These are phyloP conservation scores for Balansia obtecta DNA, from an alignment of 2,329 filamentous ascomycete genomes.

Conservation along the genomic window DNA sequence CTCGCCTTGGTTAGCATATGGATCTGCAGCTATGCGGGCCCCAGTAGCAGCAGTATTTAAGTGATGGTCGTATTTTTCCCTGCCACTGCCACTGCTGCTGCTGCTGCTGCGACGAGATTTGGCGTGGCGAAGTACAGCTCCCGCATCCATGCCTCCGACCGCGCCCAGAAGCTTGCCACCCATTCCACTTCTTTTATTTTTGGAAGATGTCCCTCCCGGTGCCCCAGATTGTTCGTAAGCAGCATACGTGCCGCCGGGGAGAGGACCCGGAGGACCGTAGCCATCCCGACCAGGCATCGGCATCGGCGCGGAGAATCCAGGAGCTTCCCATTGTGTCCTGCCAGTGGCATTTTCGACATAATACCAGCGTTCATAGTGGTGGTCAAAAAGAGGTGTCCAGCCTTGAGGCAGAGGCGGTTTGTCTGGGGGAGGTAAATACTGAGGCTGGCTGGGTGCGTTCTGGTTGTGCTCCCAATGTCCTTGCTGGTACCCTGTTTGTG, in stretches of 20 bases:
- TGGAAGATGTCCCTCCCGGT: constrained; percentile 1
- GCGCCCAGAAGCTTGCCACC: constrained; percentile 46
- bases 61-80: constrained; percentile 8
- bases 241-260: constrained; percentile 7
- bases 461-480: neutral
- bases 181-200: constrained; percentile 31
- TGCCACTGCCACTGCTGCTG: constrained; percentile 11
- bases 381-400: constrained; percentile 53
- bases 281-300: constrained; percentile 15
- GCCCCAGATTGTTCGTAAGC: constrained; percentile 7
- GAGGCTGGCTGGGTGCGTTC: constrained; percentile 12
- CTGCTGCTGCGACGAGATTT: constrained; percentile 18
- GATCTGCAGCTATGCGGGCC: constrained; percentile 24
- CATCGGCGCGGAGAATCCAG: constrained; percentile 22
- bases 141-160: constrained; percentile 45
- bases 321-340: constrained; percentile 51
- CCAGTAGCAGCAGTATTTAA: constrained; percentile 6
- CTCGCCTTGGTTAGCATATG: neutral
- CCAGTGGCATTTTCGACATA: constrained; percentile 51
- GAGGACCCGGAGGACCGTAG: constrained; percentile 6
- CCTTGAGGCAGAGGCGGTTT: constrained; percentile 43
- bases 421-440: constrained; percentile 23
- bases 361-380: constrained; percentile 48
- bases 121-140: constrained; percentile 44
- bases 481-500: neutral